These are phyloP conservation scores for Phytophthora palmivora DNA, from an alignment of 352 stramenopile species.

Conservation along the genomic window DNA sequence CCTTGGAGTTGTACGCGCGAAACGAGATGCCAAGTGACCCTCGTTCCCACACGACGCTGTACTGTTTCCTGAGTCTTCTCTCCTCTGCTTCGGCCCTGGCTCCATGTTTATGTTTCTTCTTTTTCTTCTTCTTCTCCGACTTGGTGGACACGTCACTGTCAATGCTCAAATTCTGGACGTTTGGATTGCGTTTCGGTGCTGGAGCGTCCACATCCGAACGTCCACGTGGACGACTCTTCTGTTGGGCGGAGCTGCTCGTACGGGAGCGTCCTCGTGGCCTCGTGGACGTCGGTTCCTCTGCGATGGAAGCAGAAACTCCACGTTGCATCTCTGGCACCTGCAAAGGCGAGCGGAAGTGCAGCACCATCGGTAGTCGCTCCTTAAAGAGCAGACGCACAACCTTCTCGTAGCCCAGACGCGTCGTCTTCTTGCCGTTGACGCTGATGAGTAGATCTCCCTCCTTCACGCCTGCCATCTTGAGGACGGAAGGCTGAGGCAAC, in stretches of 20 bases:
- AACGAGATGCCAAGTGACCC: constrained; percentile 79
- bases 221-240: constrained; percentile 9
- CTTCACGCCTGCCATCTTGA: constrained; percentile 71
- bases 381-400: constrained; percentile 84
- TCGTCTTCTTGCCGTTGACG: constrained; percentile 80
- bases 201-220: constrained; percentile 16
- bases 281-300: constrained; percentile 13
- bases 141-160: constrained; percentile 22
- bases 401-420: constrained; percentile 79
- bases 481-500: constrained; percentile 74
- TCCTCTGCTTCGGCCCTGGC: constrained; percentile 42
- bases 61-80: constrained; percentile 68
- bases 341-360: constrained; percentile 76
- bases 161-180: constrained; percentile 20
- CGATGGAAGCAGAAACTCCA: constrained; percentile 20
- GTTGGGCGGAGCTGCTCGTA: constrained; percentile 21
- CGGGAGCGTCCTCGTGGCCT: constrained; percentile 12
- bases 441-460: constrained; percentile 80
- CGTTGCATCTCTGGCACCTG: constrained; percentile 24
- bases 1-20: constrained; percentile 65
- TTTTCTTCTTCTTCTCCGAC: constrained; percentile 32
- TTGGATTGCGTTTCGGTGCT: constrained; percentile 17
- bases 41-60: constrained; percentile 75
- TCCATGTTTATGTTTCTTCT: constrained; percentile 28
- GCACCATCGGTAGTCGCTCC: constrained; percentile 71